A percentile compares a stretch with the other conserved stretches of the same genome.
These are phyloP conservation scores for Termitomyces sp. DNA, from an alignment of 768 basidiomycete genomes.

Conservation along the genomic window DNA sequence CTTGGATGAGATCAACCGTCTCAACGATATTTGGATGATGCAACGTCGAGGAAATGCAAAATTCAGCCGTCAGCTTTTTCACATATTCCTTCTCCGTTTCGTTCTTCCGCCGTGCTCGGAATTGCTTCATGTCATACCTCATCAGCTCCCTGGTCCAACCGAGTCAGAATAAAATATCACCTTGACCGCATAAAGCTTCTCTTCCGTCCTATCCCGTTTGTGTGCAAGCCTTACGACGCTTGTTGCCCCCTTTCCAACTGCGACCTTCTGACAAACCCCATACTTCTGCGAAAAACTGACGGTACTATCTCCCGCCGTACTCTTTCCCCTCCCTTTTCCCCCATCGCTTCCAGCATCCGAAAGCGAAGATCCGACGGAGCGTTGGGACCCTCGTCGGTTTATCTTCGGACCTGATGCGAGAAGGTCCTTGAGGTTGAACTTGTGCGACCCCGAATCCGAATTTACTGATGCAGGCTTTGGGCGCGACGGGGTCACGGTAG, in stretches of 20 bases:
- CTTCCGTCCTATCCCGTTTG: conserved; percentile 96
- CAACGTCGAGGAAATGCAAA: conserved; percentile 95
- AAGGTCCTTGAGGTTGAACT: conserved; percentile 81
- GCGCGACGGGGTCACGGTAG: conserved; percentile 12
- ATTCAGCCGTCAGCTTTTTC: conserved; percentile 99
- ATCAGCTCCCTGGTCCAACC: not conserved
- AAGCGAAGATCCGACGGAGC: conserved; percentile 58
- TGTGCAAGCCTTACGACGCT: conserved; percentile 94
- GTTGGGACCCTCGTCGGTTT: conserved; percentile 57
- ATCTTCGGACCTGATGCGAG: conserved; percentile 72
- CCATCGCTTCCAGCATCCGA: conserved; percentile 41
- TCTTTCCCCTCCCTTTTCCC: conserved; percentile 23
- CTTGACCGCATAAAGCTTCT: conserved; percentile 98
- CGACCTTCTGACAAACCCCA: conserved; percentile 93
- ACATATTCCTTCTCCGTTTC: conserved; percentile 99
- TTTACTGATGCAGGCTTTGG: conserved; percentile 38
- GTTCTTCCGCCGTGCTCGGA: conserved; percentile 96
- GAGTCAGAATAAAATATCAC: conserved; percentile 34
- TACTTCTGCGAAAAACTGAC: conserved; percentile 76
- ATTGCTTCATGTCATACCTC: conserved; percentile 57
- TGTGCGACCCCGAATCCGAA: conserved; percentile 56
- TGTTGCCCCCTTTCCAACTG: conserved; percentile 98
- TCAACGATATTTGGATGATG: conserved; percentile 95
- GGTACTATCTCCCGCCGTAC: conserved; percentile 37
- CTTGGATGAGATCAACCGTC: conserved; percentile 98